A percentile compares a stretch with the other conserved stretches of the same genome.
phyloP scores from a whole-genome alignment of 306 rosid species.

The Prunus fruticosa region DNA sequence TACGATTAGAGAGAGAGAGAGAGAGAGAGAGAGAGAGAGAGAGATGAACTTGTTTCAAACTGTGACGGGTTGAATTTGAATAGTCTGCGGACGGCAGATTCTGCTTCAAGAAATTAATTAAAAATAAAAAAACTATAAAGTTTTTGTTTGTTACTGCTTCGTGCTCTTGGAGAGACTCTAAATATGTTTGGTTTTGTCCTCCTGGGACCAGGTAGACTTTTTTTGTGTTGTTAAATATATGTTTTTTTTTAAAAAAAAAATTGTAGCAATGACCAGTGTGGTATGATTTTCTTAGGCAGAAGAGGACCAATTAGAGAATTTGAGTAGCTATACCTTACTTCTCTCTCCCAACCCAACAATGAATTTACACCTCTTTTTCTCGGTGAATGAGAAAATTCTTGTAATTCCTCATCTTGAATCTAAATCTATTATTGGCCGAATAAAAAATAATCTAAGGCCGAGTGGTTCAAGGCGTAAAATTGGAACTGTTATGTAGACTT shows the following conservation, averaged over 20 bases:
- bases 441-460: no score
- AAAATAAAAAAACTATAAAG: constrained; percentile 10
- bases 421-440: no score
- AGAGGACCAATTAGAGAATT: constrained; percentile 1
- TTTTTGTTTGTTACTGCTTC: constrained; percentile 28
- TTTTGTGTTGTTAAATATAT: neutral
- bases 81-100: constrained; percentile 56
- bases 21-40: constrained; percentile 11
- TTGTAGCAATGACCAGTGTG: no score
- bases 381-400: neutral
- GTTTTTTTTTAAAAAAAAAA: neutral
- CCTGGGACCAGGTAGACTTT: neutral
- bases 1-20: constrained; percentile 25
- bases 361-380: neutral
- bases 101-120: constrained; percentile 21
- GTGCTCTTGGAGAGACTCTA: neutral
- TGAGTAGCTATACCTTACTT: neutral
- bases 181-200: constrained; percentile 7
- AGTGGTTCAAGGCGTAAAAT: no score
- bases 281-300: neutral
- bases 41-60: constrained; percentile 27
- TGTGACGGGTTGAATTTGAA: constrained; percentile 30
- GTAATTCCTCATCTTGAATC: neutral
- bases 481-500: no score
- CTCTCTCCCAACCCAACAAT: neutral